Base-by-base conservation (phyloP, 148 eudicot genomes). In the Fagopyrum tataricum region DNA sequence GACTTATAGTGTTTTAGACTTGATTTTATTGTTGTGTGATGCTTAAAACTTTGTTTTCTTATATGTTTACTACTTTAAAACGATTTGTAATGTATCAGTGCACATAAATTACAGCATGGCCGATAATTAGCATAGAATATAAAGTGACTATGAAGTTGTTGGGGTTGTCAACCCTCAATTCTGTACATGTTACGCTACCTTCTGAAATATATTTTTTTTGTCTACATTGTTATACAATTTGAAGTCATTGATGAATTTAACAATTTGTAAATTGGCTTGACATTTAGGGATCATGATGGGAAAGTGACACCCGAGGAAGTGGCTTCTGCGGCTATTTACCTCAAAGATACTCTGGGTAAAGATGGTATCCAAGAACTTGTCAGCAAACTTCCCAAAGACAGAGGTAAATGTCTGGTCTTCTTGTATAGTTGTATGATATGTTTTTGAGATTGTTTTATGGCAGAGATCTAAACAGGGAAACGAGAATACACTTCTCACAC, bases 241-340 rank as follows among this genome's bases (percentile, higher is more conserved):
- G 37, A n/a, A 31, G 31, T 23, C 39, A 59, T 59, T 10, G 42
- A 17, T 55, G 48, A 55, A 67, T 68, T 72, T 70, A 13, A 23
- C 21, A 31, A 31, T 31, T 31, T 31, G 23, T 23, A n/a, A 43
- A 41, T 43, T 52, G 26, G 41, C 37, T 59, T 41, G 55, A 47
- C 72, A 13, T 48, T 73, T 76, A 90, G 92, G 79, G 96, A 90
- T 81, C 76, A 85, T 68, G 96, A 90, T 44, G 96, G 96, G 48
- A 90, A 88, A 76, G 92, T 90, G 81, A 84, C 89, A 75, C 89
- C 96, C 0, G 96, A 90, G 72, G 96, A 90, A 80, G 89, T 90
- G 42, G 96, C 92, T 70, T 84, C 96, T 64, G 96, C 96, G 49
- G 96, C 92, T 76, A 84, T 79, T 37, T 90, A 90, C 75, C 82